These are phyloP conservation scores for Solanum chilense DNA, from an alignment of 257 asterid genomes.

Conservation along the genomic window DNA sequence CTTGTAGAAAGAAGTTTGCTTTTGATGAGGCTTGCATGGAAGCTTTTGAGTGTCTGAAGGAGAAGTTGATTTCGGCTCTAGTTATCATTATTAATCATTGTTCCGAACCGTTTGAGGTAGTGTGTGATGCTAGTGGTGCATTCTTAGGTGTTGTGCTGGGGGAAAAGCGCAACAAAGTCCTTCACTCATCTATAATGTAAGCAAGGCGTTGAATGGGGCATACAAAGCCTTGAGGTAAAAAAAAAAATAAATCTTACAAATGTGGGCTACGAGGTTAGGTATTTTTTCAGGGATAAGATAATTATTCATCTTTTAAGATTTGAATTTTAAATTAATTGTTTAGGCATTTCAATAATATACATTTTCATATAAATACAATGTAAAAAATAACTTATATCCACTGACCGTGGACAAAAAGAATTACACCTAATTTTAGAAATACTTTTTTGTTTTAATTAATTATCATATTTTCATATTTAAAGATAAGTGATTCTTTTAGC, in stretches of 20 bases:
- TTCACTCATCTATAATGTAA: no score
- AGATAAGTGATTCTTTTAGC: no score
- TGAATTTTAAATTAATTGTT: no score
- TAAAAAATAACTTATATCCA: no score
- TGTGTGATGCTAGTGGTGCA: neutral
- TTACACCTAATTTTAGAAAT: no score
- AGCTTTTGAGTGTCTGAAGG: neutral
- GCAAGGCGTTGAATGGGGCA: neutral
- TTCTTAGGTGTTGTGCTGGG: neutral
- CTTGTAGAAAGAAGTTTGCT: neutral
- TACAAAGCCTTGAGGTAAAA: neutral
- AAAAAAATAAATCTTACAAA: no score
- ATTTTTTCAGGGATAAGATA: neutral
- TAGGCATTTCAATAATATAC: neutral
- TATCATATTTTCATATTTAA: no score
- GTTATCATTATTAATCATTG: no score
- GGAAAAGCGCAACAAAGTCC: no score
- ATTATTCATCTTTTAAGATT: neutral
- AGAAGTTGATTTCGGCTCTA: neutral
- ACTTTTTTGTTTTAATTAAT: no score
- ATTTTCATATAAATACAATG: neutral
- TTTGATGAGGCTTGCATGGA: neutral
- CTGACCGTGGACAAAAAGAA: no score
- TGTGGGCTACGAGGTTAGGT: neutral
- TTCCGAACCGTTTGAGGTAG: neutral